Base-by-base conservation (phyloP, 495 filamentous ascomycete species). In the Hyphodiscus hymeniophilus region DNA sequence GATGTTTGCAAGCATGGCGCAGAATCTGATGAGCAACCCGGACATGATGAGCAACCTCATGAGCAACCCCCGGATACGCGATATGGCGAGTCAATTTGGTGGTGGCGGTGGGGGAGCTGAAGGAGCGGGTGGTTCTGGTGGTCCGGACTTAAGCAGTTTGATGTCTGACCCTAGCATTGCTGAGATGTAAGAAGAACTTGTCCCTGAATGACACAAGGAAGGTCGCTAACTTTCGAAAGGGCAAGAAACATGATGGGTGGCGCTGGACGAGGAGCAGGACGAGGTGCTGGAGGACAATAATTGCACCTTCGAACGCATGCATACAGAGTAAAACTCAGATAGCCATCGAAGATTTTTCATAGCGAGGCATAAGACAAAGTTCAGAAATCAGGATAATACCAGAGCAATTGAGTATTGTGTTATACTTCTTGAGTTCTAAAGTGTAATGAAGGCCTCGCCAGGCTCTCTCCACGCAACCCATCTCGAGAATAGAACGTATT, bases 11-110 rank as follows among this genome's bases (percentile, higher is more conserved):
- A 83, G 71, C 69, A 95, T 96, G 87, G 92, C 92, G 20, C 87
- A 95, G 73, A 95, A 87, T 61, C 63, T 98, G 34, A 96, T 96
- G 91, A 84, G 79, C 64, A 96, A 98, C 66, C 92, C 92, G 11
- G 82, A 94, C 5, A 79, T 85, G 75, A 79, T 98, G 73, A 75
- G 74, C 61, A 87, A 87, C 58, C 62, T 97, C 45, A 94, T 97
- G 89, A 89, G 73, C 71, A 95, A 97, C 68, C 91, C 91, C n/a
- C 74, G 78, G 43, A 62, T 97, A 51, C 72, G 85, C 36, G 75
- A 91, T 60, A 87, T 95, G 88, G 82, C 84, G 45, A 73, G 82
- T 50, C 68, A 71, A 41, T 81, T 89, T 60, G 72, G 74, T 18
- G 67, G 68, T 7, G 67, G 59, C 21, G 76, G 68, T 10, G 73